Percentiles rank a stretch among this genome's conserved stretches.
Evolutionary conservation across 2,329 filamentous ascomycete species (phyloP).

Genomic region (Lachnellula occidentalis): DNA sequence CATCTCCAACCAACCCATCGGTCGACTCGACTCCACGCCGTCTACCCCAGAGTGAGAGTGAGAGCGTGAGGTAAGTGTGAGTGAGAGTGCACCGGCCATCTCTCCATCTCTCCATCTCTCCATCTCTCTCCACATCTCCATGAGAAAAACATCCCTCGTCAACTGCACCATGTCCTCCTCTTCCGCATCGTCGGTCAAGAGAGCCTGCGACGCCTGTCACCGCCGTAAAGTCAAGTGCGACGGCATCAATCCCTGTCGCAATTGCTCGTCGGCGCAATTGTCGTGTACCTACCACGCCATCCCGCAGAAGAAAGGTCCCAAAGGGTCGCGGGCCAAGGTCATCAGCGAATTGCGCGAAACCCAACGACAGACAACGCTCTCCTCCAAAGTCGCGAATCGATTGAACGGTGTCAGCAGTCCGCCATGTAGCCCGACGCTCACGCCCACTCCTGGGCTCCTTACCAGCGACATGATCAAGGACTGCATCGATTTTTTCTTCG

Average conservation of each 20-base stretch:
- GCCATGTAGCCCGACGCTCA: constrained; percentile 41
- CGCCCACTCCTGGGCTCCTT: constrained; percentile 55
- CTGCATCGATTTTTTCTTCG: constrained; percentile 64
- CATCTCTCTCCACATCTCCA: too few species aligned
- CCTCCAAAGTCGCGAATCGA: constrained; percentile 55
- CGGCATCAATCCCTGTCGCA: constrained; percentile 64
- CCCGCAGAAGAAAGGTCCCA: constrained; percentile 71
- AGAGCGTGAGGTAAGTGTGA: too few species aligned
- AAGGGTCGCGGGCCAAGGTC: constrained; percentile 68
- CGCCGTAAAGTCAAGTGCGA: constrained; percentile 72
- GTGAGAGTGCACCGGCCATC: too few species aligned
- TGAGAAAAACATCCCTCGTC: neutral
- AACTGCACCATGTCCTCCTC: constrained; percentile 1
- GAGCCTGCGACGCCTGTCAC: constrained; percentile 69
- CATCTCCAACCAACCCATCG: too few species aligned
- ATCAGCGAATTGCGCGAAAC: constrained; percentile 68
- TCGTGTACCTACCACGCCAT: constrained; percentile 70
- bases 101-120: too few species aligned
- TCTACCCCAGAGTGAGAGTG: too few species aligned
- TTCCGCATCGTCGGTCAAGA: constrained; percentile 37
- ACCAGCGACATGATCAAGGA: constrained; percentile 59
- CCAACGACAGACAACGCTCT: constrained; percentile 60
- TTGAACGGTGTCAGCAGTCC: constrained; percentile 50
- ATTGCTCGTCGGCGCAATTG: constrained; percentile 62
- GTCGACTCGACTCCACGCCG: too few species aligned